Evolutionary conservation across 345 rosid species (phyloP), one percentile per base, ranked within the genome.

Genomic region (Microthlaspi erraticum): DNA sequence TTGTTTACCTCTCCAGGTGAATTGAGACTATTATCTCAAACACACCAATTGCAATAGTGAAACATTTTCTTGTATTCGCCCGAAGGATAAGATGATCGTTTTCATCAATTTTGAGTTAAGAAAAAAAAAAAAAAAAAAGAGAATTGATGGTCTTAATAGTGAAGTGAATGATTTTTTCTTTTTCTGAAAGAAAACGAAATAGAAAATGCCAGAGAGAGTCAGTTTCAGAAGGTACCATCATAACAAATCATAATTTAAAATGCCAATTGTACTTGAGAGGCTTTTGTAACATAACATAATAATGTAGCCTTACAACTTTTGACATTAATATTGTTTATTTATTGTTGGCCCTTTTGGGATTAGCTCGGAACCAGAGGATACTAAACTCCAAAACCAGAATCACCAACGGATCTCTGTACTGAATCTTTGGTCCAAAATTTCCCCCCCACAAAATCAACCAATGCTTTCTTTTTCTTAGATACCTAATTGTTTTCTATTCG

Each of bases 371-470:
- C 62, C 62, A 74, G 68, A 74, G 62, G 78, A 51, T 66, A 61
- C 68, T 67, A 67, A 60, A 60, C 55, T 74, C 78, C 78, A 67
- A 74, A 60, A 42, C 56, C 61, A 74, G 73, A 74, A 74, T 74
- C 79, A 75, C 58, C 64, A 60, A 45, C 56, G 42, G 63, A 75
- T 75, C 78, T 75, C 73, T 74, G 62, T 56, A 68, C 74, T 60
- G 64, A 75, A 75, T 75, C 74, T 68, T 75, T 75, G 20, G 52
- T 53, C 74, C 78, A 75, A 75, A 75, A 19, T 0, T 11, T 8
- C 37, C 26, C 7, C 48, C 62, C 63, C 78, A 59, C 53, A 8
- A 26, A 50, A 59, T 59, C 73, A 52, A 66, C 68, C 73, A 66
- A 60, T 59, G 45, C 49, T 20, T 32, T 58, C 31, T 13, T 39